phyloP scores from a whole-genome alignment of 2,329 filamentous ascomycete genomes.

The Talaromyces rugulosus region DNA sequence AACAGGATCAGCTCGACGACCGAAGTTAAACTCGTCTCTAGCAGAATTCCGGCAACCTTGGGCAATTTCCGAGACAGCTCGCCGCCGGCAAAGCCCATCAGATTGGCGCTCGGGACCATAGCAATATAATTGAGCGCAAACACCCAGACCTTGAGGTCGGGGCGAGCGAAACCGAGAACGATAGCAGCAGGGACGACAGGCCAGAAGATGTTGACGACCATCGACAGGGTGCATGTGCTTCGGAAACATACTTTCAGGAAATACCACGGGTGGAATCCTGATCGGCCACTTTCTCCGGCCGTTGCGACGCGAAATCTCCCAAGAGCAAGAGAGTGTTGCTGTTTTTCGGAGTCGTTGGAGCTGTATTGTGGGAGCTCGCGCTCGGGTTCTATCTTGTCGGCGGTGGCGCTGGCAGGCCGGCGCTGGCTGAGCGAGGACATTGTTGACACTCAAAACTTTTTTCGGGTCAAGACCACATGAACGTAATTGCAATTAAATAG shows the following conservation, averaged over 20 bases:
- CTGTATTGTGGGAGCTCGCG: constrained; percentile 6
- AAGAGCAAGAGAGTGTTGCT: not conserved
- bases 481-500: not conserved
- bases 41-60: constrained; percentile 55
- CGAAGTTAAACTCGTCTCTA: constrained; percentile 61
- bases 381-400: not conserved
- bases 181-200: constrained; percentile 70
- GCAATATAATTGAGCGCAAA: constrained; percentile 71
- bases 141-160: constrained; percentile 57
- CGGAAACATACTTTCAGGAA: constrained; percentile 62
- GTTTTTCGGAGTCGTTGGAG: not conserved
- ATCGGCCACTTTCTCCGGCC: constrained; percentile 64
- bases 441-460: not conserved
- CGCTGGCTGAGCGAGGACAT: constrained; percentile 12
- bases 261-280: constrained; percentile 59
- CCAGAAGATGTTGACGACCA: constrained; percentile 67
- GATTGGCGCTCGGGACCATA: constrained; percentile 72
- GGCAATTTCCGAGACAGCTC: constrained; percentile 71
- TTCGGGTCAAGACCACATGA: not conserved
- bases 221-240: constrained; percentile 61
- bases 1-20: constrained; percentile 80
- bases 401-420: constrained; percentile 1
- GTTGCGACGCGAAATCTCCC: constrained; percentile 29
- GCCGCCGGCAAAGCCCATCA: constrained; percentile 70
- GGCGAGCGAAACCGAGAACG: constrained; percentile 55